Percentiles rank a stretch among this genome's conserved stretches.
Conservation (phyloP, 1,284 basidiomycete species). For the Ganoderma meredithae region DNA sequence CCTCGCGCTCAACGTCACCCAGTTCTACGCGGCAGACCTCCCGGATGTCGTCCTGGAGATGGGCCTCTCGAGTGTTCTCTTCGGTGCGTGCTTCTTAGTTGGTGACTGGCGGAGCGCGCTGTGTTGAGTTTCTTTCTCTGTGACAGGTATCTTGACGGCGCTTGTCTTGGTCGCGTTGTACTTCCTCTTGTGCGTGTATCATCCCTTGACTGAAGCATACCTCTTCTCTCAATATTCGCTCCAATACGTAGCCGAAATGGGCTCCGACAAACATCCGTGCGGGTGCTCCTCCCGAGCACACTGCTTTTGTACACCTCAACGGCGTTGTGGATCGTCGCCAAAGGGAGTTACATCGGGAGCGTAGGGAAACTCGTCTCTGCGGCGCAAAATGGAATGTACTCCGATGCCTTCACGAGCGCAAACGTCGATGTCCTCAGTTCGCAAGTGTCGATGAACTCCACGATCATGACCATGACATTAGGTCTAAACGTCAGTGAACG, state of each 20-base stretch:
- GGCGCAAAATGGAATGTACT: background rate
- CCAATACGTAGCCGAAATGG: background rate
- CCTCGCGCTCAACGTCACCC: slow-evolving; percentile 5
- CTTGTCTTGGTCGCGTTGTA: slow-evolving; percentile 4
- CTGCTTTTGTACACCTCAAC: background rate
- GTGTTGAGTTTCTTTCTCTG: too few species aligned
- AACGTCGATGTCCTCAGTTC: background rate
- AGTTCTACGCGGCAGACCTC: slow-evolving; percentile 5
- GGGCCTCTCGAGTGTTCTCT: slow-evolving; percentile 1
- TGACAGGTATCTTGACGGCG: background rate
- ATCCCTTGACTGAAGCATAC: background rate
- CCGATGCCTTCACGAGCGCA: background rate
- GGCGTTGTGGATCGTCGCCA: background rate
- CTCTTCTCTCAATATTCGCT: background rate
- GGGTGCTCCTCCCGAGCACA: slow-evolving; percentile 4
- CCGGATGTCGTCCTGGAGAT: slow-evolving; percentile 4
- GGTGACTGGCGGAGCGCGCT: background rate
- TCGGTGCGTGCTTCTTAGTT: background rate
- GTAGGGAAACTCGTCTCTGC: background rate
- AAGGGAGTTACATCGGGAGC: slow-evolving; percentile 1
- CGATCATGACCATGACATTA: slow-evolving; percentile 3
- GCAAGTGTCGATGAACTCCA: background rate
- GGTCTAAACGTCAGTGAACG: slow-evolving; percentile 2
- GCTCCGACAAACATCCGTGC: slow-evolving; percentile 2
- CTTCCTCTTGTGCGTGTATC: background rate